Evolutionary conservation across 176 grass and related monocot genomes (phyloP).

Genomic region (Oropetium thomaeum): DNA sequence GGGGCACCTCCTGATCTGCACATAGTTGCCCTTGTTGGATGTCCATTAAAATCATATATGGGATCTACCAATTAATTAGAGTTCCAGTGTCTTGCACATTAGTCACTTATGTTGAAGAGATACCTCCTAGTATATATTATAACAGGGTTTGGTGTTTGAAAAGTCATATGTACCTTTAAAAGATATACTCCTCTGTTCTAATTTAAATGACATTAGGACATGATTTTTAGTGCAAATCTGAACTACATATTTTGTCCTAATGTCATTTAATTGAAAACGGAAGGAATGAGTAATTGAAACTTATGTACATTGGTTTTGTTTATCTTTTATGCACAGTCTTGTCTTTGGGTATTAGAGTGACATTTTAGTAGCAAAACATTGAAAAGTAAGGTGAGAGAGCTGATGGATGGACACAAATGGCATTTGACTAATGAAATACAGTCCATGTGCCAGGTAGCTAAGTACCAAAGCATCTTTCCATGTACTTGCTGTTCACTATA

Average conservation of each 20-base stretch:
- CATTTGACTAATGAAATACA: too few relatives aligned
- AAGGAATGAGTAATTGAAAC: too few relatives aligned
- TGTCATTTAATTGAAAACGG: too few relatives aligned
- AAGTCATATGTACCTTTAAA: neutral
- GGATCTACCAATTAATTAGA: too few relatives aligned
- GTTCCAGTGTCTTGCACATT: neutral
- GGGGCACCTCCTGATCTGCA: neutral
- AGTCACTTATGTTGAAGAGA: neutral
- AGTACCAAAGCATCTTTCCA: neutral
- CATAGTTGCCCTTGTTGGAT: too few relatives aligned
- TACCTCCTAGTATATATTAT: neutral
- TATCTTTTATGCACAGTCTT: neutral
- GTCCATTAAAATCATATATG: too few relatives aligned
- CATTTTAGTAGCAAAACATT: neutral
- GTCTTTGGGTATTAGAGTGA: neutral
- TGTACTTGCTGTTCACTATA: neutral
- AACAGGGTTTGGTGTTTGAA: neutral
- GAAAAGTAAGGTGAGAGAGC: constrained; percentile 1
- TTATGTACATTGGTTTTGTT: neutral
- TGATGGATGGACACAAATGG: neutral
- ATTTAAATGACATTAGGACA: too few relatives aligned
- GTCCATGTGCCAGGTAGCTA: too few relatives aligned
- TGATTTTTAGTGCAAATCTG: too few relatives aligned
- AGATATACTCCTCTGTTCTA: too few relatives aligned
- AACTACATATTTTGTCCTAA: too few relatives aligned